A percentile compares a stretch with the other conserved stretches of the same genome.
Evolutionary conservation across 228 moss, liverwort and hornwort species (phyloP).

Genomic region (Sphagnum fallax): DNA sequence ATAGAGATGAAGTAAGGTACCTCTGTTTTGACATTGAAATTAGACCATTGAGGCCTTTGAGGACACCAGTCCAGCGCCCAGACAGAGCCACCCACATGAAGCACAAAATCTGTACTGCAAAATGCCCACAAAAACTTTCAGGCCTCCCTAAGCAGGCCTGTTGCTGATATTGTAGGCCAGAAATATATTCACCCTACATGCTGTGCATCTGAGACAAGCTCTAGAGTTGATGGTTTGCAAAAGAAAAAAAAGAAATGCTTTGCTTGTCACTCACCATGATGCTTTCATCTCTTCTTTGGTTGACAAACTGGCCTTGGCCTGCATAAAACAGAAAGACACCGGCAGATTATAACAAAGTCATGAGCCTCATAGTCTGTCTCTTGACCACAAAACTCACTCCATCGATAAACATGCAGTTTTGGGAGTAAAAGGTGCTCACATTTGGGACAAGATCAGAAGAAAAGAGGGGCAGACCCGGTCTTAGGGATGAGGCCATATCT

Average conservation of each 20-base stretch:
- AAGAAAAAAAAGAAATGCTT: neutral
- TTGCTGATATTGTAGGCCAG: neutral
- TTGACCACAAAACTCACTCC: neutral
- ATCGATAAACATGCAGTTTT: no score
- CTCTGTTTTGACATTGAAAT: slow-evolving; percentile 30
- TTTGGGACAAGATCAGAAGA: slow-evolving; percentile 41
- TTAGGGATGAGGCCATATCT: slow-evolving; percentile 19
- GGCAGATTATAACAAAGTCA: slow-evolving; percentile 8
- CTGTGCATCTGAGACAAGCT: neutral
- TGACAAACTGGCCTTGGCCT: slow-evolving; percentile 26
- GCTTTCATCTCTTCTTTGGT: slow-evolving; percentile 15
- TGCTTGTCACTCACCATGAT: neutral
- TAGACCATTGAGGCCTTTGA: slow-evolving; percentile 64
- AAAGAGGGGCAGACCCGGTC: slow-evolving; percentile 48
- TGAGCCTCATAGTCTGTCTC: neutral
- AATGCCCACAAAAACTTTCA: slow-evolving; percentile 2
- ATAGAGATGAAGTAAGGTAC: slow-evolving; percentile 6
- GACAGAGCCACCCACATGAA: slow-evolving; percentile 73
- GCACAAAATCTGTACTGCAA: slow-evolving; percentile 66
- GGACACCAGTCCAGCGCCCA: slow-evolving; percentile 99
- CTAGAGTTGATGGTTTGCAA: neutral
- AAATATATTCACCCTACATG: neutral
- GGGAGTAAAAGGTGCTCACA: slow-evolving; percentile 21
- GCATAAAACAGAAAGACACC: slow-evolving; percentile 21
- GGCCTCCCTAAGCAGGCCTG: neutral